These are phyloP conservation scores for Cytospora piceae DNA, from an alignment of 2,329 filamentous ascomycete species.

Conservation along the genomic window DNA sequence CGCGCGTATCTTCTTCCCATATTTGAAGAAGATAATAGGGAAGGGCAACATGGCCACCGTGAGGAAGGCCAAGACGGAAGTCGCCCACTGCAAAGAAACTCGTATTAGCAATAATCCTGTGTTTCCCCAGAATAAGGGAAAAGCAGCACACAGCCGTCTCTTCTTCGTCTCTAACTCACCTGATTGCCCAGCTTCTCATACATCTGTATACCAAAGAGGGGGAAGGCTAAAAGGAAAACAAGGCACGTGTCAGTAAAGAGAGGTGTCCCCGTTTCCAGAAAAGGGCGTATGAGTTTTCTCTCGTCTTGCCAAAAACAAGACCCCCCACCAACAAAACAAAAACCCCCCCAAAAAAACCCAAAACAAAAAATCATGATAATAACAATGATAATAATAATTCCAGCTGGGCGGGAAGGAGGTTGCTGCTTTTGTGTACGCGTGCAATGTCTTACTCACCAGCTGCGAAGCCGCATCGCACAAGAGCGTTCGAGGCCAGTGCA, in stretches of 20 bases:
- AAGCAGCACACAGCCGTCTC: constrained; percentile 7
- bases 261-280: not conserved
- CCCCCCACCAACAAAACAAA: too few species aligned
- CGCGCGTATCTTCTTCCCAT: constrained; percentile 59
- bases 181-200: constrained; percentile 70
- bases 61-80: constrained; percentile 63
- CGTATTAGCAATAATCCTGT: constrained; percentile 23
- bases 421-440: constrained; percentile 15
- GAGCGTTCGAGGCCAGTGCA: constrained; percentile 82
- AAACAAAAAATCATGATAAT: too few species aligned
- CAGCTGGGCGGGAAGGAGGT: constrained; percentile 33
- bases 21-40: constrained; percentile 63
- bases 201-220: constrained; percentile 75
- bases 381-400: too few species aligned
- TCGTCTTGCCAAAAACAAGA: constrained; percentile 11
- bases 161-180: constrained; percentile 15
- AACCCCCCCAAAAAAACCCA: too few species aligned
- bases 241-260: constrained; percentile 17
- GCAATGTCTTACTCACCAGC: constrained; percentile 32
- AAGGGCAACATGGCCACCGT: constrained; percentile 66
- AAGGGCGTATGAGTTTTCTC: constrained; percentile 11
- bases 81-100: constrained; percentile 58
- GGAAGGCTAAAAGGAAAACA: constrained; percentile 64
- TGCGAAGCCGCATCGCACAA: constrained; percentile 77
- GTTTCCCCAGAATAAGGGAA: not conserved